Evolutionary conservation across 257 asterid species (phyloP), one percentile per base, ranked within the genome.

Genomic region (Linaria vulgaris): DNA sequence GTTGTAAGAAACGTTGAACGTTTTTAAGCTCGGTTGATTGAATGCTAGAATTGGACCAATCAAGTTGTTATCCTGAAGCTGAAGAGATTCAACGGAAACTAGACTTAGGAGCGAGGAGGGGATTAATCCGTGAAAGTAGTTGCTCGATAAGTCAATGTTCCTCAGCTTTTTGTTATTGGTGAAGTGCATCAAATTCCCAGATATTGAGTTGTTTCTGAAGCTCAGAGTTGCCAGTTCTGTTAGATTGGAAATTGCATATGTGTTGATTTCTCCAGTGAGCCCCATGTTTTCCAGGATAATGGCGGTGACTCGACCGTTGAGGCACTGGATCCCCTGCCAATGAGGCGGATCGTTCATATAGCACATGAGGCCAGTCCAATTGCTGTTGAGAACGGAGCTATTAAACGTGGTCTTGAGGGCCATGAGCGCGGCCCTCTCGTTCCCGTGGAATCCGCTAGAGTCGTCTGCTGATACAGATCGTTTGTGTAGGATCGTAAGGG

Each of bases 291-390:
- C 88, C 64, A 88, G 62, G 56, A 59, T 61, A 21, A 88, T 24
- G 23, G 84, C 82, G 0, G 80, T 81, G 57, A 88, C 91, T 70
- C 90, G 78, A 14, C 96, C 96, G 0, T 78, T 27, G 1, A 23
- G 16, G 58, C 96, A 88, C 25, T 62, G 78, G 22, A 88, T 51
- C 39, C 96, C 96, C 19, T 61, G 53, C 95, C 95, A 87, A 48
- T 67, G 59, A 8, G 95, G 88, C 1, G 75, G 27, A 17, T 45
- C 20, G 39, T 84, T 74, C 82, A 71, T 41, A 77, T 72, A 82
- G 73, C 90, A 84, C 86, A 82, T 79, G 43, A 83, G n/a, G 12
- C 79, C 59, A 12, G 85, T 88, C 94, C 88, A 88, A 12, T 77
- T 83, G 17, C 20, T 39, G 22, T 70, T 43, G 21, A 88, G 81